Evolutionary conservation across 192 early-diverging fungal genomes (phyloP).

Genomic region (Coemansia guatemalensis): DNA sequence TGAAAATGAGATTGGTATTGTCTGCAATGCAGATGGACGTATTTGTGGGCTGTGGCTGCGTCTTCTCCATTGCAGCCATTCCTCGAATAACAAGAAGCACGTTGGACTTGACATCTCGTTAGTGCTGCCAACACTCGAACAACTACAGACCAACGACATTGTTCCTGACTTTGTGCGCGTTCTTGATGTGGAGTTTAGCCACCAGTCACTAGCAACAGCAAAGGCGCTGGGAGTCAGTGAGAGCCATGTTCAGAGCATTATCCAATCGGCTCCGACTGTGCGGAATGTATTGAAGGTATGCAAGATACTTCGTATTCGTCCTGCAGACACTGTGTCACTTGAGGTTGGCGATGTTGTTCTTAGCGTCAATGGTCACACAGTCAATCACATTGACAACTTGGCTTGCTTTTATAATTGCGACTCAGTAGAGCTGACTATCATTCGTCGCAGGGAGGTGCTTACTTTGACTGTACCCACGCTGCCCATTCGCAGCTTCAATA

Average conservation of each 20-base stretch:
- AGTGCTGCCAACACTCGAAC: conserved; percentile 16
- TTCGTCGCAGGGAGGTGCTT: conserved; percentile 23
- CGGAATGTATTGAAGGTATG: conserved; percentile 15
- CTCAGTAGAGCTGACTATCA: conserved; percentile 20
- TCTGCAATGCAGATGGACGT: background rate
- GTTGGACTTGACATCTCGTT: conserved; percentile 24
- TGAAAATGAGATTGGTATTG: conserved; percentile 12
- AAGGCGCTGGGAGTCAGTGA: conserved; percentile 18
- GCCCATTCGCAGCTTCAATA: conserved; percentile 5
- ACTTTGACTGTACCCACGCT: conserved; percentile 22
- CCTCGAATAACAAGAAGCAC: background rate
- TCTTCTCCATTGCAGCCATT: conserved; percentile 10
- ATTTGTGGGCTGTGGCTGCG: conserved; percentile 19
- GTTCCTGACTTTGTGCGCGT: conserved; percentile 11
- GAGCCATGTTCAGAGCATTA: conserved; percentile 8
- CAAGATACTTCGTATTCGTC: conserved; percentile 7
- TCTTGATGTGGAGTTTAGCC: conserved; percentile 32
- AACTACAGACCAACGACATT: background rate
- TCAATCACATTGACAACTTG: conserved; percentile 20
- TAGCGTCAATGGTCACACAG: conserved; percentile 9
- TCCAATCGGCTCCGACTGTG: background rate
- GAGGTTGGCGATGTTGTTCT: conserved; percentile 39
- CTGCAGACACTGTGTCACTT: conserved; percentile 7
- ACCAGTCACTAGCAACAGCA: conserved; percentile 12
- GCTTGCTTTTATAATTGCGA: conserved; percentile 15